Conservation (phyloP, 345 rosid genomes). For the Rhodomyrtus tomentosa region DNA sequence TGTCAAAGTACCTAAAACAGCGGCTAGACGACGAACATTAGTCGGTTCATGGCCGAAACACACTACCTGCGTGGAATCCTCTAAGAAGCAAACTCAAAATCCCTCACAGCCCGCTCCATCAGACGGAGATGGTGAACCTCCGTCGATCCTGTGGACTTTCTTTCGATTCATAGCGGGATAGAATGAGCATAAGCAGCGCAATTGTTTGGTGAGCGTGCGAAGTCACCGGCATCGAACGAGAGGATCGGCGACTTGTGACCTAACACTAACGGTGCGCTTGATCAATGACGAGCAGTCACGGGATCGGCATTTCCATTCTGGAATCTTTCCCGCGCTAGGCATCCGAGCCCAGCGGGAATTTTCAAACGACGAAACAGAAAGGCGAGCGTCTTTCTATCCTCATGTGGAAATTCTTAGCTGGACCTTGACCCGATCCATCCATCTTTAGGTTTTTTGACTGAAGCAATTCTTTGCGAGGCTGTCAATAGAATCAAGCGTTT, state of each 20-base stretch:
- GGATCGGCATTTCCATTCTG: neutral
- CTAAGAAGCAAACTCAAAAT: rapidly evolving
- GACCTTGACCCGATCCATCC: neutral
- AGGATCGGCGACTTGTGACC: neutral
- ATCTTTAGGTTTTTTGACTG: neutral
- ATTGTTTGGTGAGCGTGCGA: neutral
- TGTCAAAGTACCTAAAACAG: neutral
- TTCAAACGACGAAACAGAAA: neutral
- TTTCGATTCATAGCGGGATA: neutral
- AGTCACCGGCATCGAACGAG: neutral
- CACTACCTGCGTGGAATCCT: neutral
- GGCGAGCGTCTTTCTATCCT: neutral
- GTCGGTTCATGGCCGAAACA: neutral
- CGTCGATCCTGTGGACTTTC: neutral
- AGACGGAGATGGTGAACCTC: neutral
- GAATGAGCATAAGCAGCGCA: neutral
- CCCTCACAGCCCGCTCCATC: neutral
- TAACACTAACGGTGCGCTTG: neutral
- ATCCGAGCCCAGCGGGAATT: neutral
- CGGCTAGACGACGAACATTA: neutral
- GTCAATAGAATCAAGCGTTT: too few species aligned
- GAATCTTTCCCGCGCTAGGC: neutral
- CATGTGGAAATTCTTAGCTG: neutral
- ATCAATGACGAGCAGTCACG: neutral
- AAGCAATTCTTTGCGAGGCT: too few species aligned